Conservation (phyloP, 257 asterid genomes). For the Jacaranda copaia region DNA sequence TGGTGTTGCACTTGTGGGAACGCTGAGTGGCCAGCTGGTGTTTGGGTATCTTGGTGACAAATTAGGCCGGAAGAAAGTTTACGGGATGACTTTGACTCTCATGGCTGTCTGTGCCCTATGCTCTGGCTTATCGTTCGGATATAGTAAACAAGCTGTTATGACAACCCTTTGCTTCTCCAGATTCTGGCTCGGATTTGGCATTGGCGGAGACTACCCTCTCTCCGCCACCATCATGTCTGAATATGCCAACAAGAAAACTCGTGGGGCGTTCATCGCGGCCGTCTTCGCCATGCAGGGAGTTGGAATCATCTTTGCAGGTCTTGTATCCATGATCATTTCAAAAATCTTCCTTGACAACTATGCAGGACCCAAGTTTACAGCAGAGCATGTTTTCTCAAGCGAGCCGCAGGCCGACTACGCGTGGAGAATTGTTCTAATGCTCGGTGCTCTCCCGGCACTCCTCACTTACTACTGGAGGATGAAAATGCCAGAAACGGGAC, state of each 20-base stretch:
- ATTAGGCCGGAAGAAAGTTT: slow-evolving; percentile 47
- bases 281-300: slow-evolving; percentile 57
- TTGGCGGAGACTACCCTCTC: slow-evolving; percentile 53
- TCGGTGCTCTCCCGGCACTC: slow-evolving; percentile 47
- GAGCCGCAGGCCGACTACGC: slow-evolving; percentile 45
- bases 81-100: slow-evolving; percentile 44
- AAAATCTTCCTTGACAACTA: slow-evolving; percentile 26
- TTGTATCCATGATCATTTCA: slow-evolving; percentile 46
- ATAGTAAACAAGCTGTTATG: slow-evolving; percentile 39
- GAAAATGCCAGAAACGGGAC: slow-evolving; percentile 56
- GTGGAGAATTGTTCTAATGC: slow-evolving; percentile 50
- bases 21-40: slow-evolving; percentile 43
- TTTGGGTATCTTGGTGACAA: slow-evolving; percentile 47
- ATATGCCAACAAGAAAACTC: slow-evolving; percentile 49
- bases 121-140: slow-evolving; percentile 49
- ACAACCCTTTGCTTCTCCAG: slow-evolving; percentile 46
- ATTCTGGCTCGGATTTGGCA: slow-evolving; percentile 54
- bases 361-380: not conserved
- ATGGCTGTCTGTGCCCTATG: slow-evolving; percentile 46
- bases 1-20: slow-evolving; percentile 49
- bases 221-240: slow-evolving; percentile 54
- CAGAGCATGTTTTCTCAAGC: not conserved
- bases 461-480: slow-evolving; percentile 52
- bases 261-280: slow-evolving; percentile 50
- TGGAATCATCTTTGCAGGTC: slow-evolving; percentile 51